phyloP scores from a whole-genome alignment of 331 rosid species.

The Quercus tomentella region DNA sequence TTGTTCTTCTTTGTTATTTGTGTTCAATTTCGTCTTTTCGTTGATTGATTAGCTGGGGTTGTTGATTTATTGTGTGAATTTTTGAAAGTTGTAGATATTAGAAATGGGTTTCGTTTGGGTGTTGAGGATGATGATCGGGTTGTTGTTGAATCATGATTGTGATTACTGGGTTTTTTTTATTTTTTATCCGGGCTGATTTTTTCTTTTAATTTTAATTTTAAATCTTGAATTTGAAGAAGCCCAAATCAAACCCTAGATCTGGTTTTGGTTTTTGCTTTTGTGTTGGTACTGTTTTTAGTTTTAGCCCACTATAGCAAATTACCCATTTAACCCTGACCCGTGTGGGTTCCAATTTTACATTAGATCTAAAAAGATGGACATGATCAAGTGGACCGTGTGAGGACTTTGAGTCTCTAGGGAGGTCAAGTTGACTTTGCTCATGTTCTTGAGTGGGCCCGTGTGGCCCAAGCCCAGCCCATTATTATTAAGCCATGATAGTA shows the following conservation, averaged over 20 bases:
- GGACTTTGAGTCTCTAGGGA: background rate
- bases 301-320: constrained; percentile 21
- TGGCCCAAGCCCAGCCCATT: constrained; percentile 26
- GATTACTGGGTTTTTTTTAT: background rate
- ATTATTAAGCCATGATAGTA: background rate
- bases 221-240: constrained; percentile 1
- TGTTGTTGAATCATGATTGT: background rate
- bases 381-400: constrained; percentile 19
- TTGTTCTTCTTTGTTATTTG: background rate
- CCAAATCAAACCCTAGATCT: constrained; percentile 23
- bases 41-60: background rate
- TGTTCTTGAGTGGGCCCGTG: constrained; percentile 2
- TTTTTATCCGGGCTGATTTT: constrained; percentile 30
- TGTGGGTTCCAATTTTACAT: constrained; percentile 13
- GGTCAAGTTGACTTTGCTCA: constrained; percentile 4
- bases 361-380: constrained; percentile 4
- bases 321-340: constrained; percentile 23
- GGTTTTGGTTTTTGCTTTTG: background rate
- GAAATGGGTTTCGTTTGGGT: background rate
- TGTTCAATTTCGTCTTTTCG: background rate
- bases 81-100: background rate
- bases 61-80: no score
- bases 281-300: constrained; percentile 18
- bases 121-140: background rate
- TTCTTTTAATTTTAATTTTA: no score